A percentile compares a stretch with the other conserved stretches of the same genome.
Conservation (phyloP, 208 protist genomes). For the Vickermania spadyakhi region DNA sequence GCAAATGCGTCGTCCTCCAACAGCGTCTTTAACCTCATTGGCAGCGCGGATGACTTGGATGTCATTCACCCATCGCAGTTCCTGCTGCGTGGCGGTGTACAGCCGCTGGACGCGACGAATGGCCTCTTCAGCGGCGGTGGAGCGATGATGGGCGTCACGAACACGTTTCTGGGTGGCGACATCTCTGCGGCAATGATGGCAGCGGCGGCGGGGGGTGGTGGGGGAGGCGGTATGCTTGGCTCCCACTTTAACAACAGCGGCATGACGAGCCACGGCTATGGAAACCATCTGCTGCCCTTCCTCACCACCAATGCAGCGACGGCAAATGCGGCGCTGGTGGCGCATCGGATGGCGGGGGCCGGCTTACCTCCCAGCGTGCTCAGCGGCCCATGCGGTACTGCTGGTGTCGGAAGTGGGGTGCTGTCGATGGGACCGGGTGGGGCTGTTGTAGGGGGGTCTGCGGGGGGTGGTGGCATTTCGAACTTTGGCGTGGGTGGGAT, state of each 20-base stretch:
- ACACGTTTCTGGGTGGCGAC: background rate
- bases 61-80: constrained; percentile 12
- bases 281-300: too few relatives aligned
- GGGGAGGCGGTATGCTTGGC: too few relatives aligned
- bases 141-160: background rate
- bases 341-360: too few relatives aligned
- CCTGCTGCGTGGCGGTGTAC: background rate
- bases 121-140: background rate
- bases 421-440: background rate
- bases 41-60: constrained; percentile 4
- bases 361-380: too few relatives aligned
- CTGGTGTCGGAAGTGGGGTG: background rate
- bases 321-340: too few relatives aligned
- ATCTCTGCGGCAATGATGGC: background rate
- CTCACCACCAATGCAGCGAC: too few relatives aligned
- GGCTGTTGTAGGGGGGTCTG: background rate
- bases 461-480: background rate
- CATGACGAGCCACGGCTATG: background rate
- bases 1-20: too few relatives aligned
- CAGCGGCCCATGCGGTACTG: background rate
- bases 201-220: background rate
- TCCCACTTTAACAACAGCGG: background rate
- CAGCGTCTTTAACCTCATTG: background rate
- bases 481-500: background rate
- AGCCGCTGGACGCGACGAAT: background rate